Evolutionary conservation across 169 alveolate species (phyloP).

Genomic region (Miamiensis avidus): DNA sequence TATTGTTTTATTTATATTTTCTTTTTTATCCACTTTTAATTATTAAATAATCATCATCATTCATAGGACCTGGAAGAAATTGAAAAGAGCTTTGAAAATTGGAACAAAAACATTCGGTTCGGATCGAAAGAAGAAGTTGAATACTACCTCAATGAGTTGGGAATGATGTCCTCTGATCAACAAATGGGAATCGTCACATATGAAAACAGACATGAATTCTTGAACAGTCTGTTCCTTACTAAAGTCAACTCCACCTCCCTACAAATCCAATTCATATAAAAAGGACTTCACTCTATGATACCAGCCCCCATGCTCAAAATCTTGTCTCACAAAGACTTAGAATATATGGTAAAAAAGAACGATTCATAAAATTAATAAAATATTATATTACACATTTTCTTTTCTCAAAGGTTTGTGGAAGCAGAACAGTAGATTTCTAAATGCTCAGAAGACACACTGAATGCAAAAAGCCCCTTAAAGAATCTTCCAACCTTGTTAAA

Average conservation of each 20-base stretch:
- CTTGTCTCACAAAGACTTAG: conserved; percentile 77
- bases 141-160: conserved; percentile 41
- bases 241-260: conserved; percentile 70
- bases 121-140: conserved; percentile 53
- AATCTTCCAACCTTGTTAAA: conserved; percentile 61
- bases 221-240: neutral
- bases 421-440: conserved; percentile 78
- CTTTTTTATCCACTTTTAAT: too few relatives aligned
- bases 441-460: conserved; percentile 83
- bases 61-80: conserved; percentile 78
- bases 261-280: conserved; percentile 71
- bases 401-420: too few relatives aligned
- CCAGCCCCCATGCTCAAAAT: conserved; percentile 79
- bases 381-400: too few relatives aligned
- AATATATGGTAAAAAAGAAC: too few relatives aligned
- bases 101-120: conserved; percentile 55
- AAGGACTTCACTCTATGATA: conserved; percentile 77
- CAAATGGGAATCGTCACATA: neutral
- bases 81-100: conserved; percentile 73
- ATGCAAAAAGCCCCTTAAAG: conserved; percentile 72
- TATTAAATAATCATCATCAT: too few relatives aligned
- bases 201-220: neutral
- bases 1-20: too few relatives aligned
- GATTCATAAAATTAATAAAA: too few relatives aligned
- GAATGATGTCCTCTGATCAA: neutral